Conservation (phyloP, 2,329 filamentous ascomycete genomes). For the Ascochyta viciae-villosae region DNA sequence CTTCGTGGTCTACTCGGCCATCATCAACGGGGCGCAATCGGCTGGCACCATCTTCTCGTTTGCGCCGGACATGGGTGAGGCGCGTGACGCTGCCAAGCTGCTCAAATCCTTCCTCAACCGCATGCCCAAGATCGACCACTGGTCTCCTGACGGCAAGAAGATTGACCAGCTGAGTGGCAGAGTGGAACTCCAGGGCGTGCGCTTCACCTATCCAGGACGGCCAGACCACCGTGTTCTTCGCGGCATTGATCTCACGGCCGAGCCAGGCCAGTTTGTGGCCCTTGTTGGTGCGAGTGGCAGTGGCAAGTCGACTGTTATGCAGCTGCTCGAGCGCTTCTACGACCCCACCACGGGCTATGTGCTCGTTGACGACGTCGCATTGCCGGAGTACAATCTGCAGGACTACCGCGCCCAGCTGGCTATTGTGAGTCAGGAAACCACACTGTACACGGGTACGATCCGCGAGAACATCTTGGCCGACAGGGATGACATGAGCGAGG, state of each 20-base stretch:
- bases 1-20: constrained; percentile 86
- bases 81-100: constrained; percentile 79
- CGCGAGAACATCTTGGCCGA: constrained; percentile 79
- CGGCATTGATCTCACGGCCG: constrained; percentile 76
- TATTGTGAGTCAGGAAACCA: constrained; percentile 95
- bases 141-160: constrained; percentile 48
- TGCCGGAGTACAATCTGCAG: constrained; percentile 77
- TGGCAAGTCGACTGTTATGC: constrained; percentile 93
- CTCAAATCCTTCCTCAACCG: constrained; percentile 86
- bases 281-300: constrained; percentile 94
- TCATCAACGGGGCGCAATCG: constrained; percentile 91
- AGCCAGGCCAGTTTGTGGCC: constrained; percentile 83
- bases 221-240: constrained; percentile 91
- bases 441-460: constrained; percentile 91
- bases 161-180: constrained; percentile 67
- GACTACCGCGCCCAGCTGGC: constrained; percentile 85
- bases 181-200: constrained; percentile 89
- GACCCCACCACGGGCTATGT: constrained; percentile 83
- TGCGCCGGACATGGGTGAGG: constrained; percentile 96
- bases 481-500: constrained; percentile 71
- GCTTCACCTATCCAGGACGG: constrained; percentile 92
- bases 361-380: constrained; percentile 82
- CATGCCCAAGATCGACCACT: constrained; percentile 71
- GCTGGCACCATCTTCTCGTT: constrained; percentile 94
- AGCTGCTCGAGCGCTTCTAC: constrained; percentile 92